Evolutionary conservation across 1,284 basidiomycete species (phyloP), one percentile per base, ranked within the genome.

Genomic region (Papiliotrema nemorosa): DNA sequence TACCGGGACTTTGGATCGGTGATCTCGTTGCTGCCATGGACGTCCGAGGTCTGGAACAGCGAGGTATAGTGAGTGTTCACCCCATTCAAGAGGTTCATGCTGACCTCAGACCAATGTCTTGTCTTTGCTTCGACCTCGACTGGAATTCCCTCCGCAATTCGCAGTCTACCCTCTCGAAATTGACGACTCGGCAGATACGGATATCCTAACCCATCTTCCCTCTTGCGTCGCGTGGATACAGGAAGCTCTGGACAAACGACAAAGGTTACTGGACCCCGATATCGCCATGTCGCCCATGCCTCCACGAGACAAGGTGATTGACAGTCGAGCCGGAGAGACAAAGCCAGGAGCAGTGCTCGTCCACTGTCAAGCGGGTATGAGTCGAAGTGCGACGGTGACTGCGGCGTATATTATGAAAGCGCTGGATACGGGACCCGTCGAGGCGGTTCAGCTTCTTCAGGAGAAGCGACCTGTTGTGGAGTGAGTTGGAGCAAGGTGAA

Each of bases 331-430:
- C 13, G 46, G 44, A n/a, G 45, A 51, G 25, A 62, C 84, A 62
- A 86, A 85, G 62, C 82, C 81, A 0, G 78, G 84, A 25, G 85
- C 85, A 1, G 85, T 93, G 0, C 77, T 92, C 16, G 86, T 92
- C 0, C 90, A 93, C 70, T 92, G 90, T 67, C 83, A 87, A 57
- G 89, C 88, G 22, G 89, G 89, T 22, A 80, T 90, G 74, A 90
- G 88, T 63, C 81, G 90, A 22, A 89, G 86, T 58, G 83, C 85
- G 14, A 86, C 87, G 0, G 84, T 92, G 45, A 83, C 85, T 5
- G 84, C 87, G 2, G 90, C 90, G 5, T 93, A 88, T 64, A 75
- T 93, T 40, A 91, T 92, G 87, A 82, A 85, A 61, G 79, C 80
- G 13, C 76, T 79, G 52, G 78, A 82, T 42, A 64, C 90, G n/a